Percentiles rank a stretch among this genome's conserved stretches.
Conservation (phyloP, 176 grass and related monocot genomes). For the Triticum timopheevii region DNA sequence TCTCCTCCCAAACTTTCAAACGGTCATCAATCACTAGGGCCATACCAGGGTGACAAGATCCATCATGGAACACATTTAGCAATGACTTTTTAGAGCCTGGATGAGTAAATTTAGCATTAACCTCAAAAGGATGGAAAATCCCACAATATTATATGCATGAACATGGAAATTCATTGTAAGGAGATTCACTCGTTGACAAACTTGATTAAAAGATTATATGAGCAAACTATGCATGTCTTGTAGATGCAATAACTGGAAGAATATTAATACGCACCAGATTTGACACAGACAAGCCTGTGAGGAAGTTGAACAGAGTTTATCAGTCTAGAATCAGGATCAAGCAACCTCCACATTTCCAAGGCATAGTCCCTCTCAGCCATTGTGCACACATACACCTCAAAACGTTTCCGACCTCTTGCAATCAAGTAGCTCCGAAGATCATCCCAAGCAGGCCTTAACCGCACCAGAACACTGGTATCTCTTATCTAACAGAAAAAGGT, state of each 20-base stretch:
- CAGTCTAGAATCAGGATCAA: conserved; percentile 74
- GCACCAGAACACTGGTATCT: conserved; percentile 80
- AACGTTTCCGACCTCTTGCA: conserved; percentile 75
- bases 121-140: conserved; percentile 25
- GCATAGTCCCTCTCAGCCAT: conserved; percentile 92
- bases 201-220: background rate
- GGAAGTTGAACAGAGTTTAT: conserved; percentile 63
- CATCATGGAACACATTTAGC: conserved; percentile 73
- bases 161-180: conserved; percentile 27
- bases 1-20: conserved; percentile 86
- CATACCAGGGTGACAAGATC: conserved; percentile 73
- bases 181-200: background rate
- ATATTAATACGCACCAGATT: conserved; percentile 51
- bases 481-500: conserved; percentile 53
- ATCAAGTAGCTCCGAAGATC: conserved; percentile 77
- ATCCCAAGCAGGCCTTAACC: conserved; percentile 76
- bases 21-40: conserved; percentile 79
- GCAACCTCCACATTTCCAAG: conserved; percentile 84
- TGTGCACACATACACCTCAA: conserved; percentile 94
- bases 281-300: conserved; percentile 71
- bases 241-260: background rate
- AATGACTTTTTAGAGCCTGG: conserved; percentile 65
- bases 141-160: background rate
- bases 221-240: background rate
- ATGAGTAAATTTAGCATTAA: conserved; percentile 11